Percentiles rank a stretch among this genome's conserved stretches.
Evolutionary conservation across 495 filamentous ascomycete genomes (phyloP).

Genomic region (Penicillium parvum): DNA sequence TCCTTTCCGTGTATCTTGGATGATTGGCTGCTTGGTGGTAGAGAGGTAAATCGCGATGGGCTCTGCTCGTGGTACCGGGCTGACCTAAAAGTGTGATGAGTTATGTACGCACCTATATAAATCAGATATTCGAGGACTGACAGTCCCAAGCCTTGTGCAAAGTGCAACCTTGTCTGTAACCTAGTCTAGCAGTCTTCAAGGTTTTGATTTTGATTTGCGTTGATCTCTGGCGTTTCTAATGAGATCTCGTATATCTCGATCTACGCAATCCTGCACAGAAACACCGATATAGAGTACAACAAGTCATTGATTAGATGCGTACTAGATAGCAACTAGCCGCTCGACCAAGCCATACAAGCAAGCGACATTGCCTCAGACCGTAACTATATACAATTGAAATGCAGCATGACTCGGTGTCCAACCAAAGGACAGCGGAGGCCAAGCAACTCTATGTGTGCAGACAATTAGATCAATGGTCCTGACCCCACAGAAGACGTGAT

Average conservation of each 20-base stretch:
- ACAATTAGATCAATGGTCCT: slow-evolving; percentile 4
- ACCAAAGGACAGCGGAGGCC: slow-evolving; percentile 5
- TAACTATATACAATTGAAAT: slow-evolving; percentile 29
- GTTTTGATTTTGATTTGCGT: too few species aligned
- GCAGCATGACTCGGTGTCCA: slow-evolving; percentile 15
- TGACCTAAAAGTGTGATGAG: slow-evolving; percentile 29
- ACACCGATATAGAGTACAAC: background rate
- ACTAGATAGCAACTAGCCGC: slow-evolving; percentile 14
- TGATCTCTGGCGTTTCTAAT: too few species aligned
- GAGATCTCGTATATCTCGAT: too few species aligned
- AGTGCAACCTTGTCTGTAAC: too few species aligned
- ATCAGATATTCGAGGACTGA: slow-evolving; percentile 19
- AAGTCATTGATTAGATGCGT: slow-evolving; percentile 15
- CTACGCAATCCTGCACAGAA: background rate
- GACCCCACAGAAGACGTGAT: background rate
- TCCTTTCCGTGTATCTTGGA: too few species aligned
- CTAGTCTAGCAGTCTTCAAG: too few species aligned
- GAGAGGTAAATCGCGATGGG: slow-evolving; percentile 23
- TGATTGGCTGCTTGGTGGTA: slow-evolving; percentile 21
- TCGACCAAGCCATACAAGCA: slow-evolving; percentile 8
- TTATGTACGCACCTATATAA: slow-evolving; percentile 29
- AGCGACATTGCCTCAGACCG: slow-evolving; percentile 7
- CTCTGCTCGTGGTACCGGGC: slow-evolving; percentile 19
- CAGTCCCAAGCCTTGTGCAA: too few species aligned
- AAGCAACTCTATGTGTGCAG: slow-evolving; percentile 23